A percentile compares a stretch with the other conserved stretches of the same genome.
These are phyloP conservation scores for Magnolia officinalis DNA, from an alignment of 164 flowering plant genomes.

Conservation along the genomic window DNA sequence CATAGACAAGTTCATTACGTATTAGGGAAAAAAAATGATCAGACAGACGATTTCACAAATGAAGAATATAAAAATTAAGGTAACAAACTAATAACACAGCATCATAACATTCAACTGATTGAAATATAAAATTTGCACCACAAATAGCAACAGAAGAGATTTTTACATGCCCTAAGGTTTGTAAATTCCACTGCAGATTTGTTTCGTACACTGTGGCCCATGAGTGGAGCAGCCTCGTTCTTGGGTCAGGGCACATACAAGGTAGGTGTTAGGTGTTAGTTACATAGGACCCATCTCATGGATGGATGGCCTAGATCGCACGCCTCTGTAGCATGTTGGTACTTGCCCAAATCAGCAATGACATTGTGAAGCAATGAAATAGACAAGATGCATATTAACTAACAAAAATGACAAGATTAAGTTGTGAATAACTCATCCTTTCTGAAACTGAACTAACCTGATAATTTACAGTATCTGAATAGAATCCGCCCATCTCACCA, in stretches of 20 bases:
- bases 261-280: too few species aligned
- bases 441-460: conserved; percentile 1
- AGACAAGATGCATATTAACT: neutral
- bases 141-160: too few species aligned
- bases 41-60: too few species aligned
- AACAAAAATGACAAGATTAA: neutral
- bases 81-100: too few species aligned
- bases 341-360: neutral
- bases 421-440: neutral
- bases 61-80: too few species aligned
- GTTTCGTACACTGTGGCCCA: neutral
- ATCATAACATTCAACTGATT: too few species aligned
- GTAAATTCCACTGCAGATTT: neutral
- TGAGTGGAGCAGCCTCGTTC: too few species aligned
- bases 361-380: neutral
- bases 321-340: neutral
- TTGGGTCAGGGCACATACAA: too few species aligned
- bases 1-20: too few species aligned
- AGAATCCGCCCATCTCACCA: conserved; percentile 19
- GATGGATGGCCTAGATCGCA: neutral
- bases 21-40: too few species aligned
- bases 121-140: too few species aligned
- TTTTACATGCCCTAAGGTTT: neutral
- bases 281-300: neutral
- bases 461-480: neutral